Conservation (phyloP, 192 early-diverging fungal species). For the Bifiguratus adelaidae region DNA sequence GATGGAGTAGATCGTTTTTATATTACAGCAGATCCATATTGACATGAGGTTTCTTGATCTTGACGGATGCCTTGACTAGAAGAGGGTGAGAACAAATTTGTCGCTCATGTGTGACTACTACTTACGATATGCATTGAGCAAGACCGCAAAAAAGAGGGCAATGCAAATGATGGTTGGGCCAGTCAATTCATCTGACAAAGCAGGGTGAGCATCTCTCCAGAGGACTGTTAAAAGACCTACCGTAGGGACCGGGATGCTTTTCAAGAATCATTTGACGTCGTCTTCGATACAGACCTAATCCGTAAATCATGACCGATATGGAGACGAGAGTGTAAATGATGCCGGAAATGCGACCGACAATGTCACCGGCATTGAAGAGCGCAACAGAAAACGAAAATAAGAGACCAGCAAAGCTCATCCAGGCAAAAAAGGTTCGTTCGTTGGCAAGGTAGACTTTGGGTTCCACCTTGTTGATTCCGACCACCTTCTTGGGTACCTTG, state of each 20-base stretch:
- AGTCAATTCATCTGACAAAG: slow-evolving; percentile 47
- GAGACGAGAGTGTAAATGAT: slow-evolving; percentile 67
- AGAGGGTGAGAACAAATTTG: too few species aligned
- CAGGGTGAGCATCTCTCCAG: not conserved
- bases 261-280: slow-evolving; percentile 50
- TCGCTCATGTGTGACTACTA: too few species aligned
- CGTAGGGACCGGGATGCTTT: slow-evolving; percentile 36
- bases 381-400: slow-evolving; percentile 61
- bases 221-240: slow-evolving; percentile 1
- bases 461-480: slow-evolving; percentile 52
- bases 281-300: slow-evolving; percentile 51
- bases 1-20: too few species aligned
- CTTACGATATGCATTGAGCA: slow-evolving; percentile 32
- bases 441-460: slow-evolving; percentile 87
- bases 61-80: too few species aligned
- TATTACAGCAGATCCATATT: too few species aligned
- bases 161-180: slow-evolving; percentile 66
- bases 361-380: slow-evolving; percentile 67
- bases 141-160: slow-evolving; percentile 39
- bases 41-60: too few species aligned
- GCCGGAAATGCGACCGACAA: slow-evolving; percentile 41
- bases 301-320: slow-evolving; percentile 59
- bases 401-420: slow-evolving; percentile 70
- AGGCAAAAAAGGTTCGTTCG: slow-evolving; percentile 77
- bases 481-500: slow-evolving; percentile 21